A percentile compares a stretch with the other conserved stretches of the same genome.
These are phyloP conservation scores for Scalesia atractyloides DNA, from an alignment of 129 eudicot species.

Conservation along the genomic window DNA sequence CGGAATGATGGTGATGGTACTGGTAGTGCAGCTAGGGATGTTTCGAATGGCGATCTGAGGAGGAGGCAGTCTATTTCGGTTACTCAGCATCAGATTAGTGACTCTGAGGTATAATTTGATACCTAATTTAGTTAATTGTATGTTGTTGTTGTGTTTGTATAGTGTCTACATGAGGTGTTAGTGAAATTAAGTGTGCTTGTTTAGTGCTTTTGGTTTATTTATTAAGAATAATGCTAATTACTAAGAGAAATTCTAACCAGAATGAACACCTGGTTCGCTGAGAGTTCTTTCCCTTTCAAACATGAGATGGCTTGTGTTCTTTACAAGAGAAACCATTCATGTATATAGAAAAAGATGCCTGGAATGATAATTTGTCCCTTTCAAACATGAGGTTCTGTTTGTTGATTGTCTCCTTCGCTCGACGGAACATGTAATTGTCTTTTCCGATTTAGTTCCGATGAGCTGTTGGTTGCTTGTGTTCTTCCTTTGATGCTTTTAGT, in stretches of 20 bases:
- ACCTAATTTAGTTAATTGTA: not conserved
- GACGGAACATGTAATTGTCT: too few species aligned
- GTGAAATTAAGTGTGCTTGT: slow-evolving; percentile 11
- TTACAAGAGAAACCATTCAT: too few species aligned
- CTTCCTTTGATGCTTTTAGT: too few species aligned
- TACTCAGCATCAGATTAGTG: slow-evolving; percentile 53
- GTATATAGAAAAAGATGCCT: too few species aligned
- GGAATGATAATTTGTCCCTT: too few species aligned
- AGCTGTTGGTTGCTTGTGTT: too few species aligned
- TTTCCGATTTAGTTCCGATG: too few species aligned
- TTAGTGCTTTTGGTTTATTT: slow-evolving; percentile 8
- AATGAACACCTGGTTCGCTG: too few species aligned
- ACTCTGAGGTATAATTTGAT: slow-evolving; percentile 52
- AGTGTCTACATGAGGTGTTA: not conserved
- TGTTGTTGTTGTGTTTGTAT: not conserved
- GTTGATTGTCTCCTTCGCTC: too few species aligned
- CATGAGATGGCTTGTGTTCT: too few species aligned
- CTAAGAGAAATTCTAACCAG: not conserved
- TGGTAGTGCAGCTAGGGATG: slow-evolving; percentile 25
- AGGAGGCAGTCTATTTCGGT: slow-evolving; percentile 85
- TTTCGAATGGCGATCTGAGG: slow-evolving; percentile 41
- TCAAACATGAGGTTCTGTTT: too few species aligned
- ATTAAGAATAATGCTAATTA: not conserved
- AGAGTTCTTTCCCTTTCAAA: too few species aligned
- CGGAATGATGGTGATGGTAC: slow-evolving; percentile 32